Evolutionary conservation across 2,329 filamentous ascomycete genomes (phyloP).

Genomic region (Myriosclerotinia curreyana): DNA sequence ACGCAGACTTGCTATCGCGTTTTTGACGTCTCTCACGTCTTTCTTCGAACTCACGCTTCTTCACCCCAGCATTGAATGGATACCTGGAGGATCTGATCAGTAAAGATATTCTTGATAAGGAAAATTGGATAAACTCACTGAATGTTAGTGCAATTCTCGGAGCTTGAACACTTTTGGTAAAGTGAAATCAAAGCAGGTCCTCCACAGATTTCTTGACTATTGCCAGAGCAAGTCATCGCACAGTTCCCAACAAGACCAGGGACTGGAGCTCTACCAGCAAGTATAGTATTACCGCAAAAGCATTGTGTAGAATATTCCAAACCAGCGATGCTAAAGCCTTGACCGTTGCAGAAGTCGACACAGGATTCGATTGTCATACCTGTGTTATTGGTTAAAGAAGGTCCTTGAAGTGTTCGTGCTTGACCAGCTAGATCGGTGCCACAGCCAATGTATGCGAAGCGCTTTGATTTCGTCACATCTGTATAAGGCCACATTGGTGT

Average conservation of each 20-base stretch:
- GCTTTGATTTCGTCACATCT: constrained; percentile 46
- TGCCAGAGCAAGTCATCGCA: constrained; percentile 25
- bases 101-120: not conserved
- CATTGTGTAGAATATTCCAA: constrained; percentile 39
- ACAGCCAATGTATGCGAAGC: constrained; percentile 62
- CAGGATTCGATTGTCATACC: constrained; percentile 32
- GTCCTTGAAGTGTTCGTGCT: constrained; percentile 37
- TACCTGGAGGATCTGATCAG: constrained; percentile 11
- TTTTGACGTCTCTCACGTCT: constrained; percentile 17
- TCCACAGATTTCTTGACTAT: constrained; percentile 33
- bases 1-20: not conserved
- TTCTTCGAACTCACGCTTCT: constrained; percentile 8
- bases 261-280: constrained; percentile 11
- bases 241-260: constrained; percentile 18
- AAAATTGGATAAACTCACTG: not conserved
- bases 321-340: constrained; percentile 35
- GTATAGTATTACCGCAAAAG: constrained; percentile 32
- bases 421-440: constrained; percentile 48
- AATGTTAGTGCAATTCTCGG: constrained; percentile 3
- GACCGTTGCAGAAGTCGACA: constrained; percentile 38
- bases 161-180: constrained; percentile 20
- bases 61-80: constrained; percentile 9
- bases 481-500: constrained; percentile 46
- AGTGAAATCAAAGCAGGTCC: constrained; percentile 24
- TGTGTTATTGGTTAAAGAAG: constrained; percentile 15